Base-by-base conservation (phyloP, 495 filamentous ascomycete species). In the Astrocystis sublimbata region DNA sequence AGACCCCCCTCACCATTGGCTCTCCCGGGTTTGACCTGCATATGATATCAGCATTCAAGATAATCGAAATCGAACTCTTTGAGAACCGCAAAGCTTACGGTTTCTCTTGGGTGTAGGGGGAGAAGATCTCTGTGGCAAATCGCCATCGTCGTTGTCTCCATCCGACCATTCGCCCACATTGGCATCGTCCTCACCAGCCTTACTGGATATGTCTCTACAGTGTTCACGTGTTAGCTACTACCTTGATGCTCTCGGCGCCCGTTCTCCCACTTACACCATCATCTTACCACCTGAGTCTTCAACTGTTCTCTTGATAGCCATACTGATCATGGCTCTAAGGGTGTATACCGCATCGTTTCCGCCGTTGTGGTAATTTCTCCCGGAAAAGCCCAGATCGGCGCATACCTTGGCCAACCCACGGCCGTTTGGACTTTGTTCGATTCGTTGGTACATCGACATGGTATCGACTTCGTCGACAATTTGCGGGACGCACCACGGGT, bases 261-360 rank as follows among this genome's bases (percentile, higher is more conserved):
- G 24, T 4, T 33, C 41, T 53, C 46, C 6, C 38, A 33, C 61
- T 54, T 68, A 69, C 64, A 49, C 46, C 13, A 21, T 58, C 46
- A 35, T 58, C 52, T 41, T 67, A 33, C 21, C 45, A 3, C 9
- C 41, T n/a, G 13, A 30, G 15, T 7, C 36, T 19, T 54, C 55
- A 13, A 45, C 28, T 49, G 72, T 66, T 41, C 71, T 62, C 67
- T 74, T 78, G 61, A 91, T 69, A 45, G 84, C 79, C 64, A 97
- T 82, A 12, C 76, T 82, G 10, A 98, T 70, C 79, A 96, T 81
- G 28, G 85, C 89, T 62, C 87, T 85, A 61, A 97, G 68, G 0
- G 93, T 93, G 72, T 90, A 96, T 6, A 84, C 85, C 4, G 94
- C 94, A 69, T 98, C 94, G 70, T 98, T 98, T n/a, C 94, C 85